A percentile compares a stretch with the other conserved stretches of the same genome.
These are phyloP conservation scores for Amaranthus hypochondriacus DNA, from an alignment of 148 eudicot genomes.

Conservation along the genomic window DNA sequence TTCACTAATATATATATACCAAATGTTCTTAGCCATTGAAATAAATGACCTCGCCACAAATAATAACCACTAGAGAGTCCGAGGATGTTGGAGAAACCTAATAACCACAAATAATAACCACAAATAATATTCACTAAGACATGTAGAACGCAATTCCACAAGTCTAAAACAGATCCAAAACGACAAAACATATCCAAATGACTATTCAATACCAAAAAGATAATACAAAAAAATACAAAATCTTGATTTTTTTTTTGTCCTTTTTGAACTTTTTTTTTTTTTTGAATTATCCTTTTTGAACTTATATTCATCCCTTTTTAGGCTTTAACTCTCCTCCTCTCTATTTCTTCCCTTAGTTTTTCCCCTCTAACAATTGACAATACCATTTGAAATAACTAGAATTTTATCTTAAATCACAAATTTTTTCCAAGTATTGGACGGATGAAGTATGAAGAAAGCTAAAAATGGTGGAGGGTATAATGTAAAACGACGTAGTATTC, in stretches of 20 bases:
- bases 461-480: conserved; percentile 18
- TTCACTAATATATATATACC: too few relatives aligned
- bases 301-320: background rate
- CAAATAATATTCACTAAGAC: conserved; percentile 1
- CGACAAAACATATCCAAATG: background rate
- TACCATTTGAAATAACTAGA: background rate
- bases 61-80: conserved; percentile 9
- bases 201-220: background rate
- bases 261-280: too few relatives aligned
- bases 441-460: conserved; percentile 43
- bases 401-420: background rate
- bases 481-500: conserved; percentile 17
- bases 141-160: background rate
- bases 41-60: background rate
- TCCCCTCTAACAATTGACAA: background rate
- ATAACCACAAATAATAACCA: conserved; percentile 1
- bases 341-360: background rate
- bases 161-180: background rate
- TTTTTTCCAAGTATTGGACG: conserved; percentile 1
- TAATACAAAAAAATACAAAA: background rate
- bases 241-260: too few relatives aligned
- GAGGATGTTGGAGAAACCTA: conserved; percentile 15
- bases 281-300: background rate
- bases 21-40: too few relatives aligned
- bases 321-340: background rate